phyloP scores from a whole-genome alignment of 345 rosid genomes.

The Diplotaxis tenuifolia region DNA sequence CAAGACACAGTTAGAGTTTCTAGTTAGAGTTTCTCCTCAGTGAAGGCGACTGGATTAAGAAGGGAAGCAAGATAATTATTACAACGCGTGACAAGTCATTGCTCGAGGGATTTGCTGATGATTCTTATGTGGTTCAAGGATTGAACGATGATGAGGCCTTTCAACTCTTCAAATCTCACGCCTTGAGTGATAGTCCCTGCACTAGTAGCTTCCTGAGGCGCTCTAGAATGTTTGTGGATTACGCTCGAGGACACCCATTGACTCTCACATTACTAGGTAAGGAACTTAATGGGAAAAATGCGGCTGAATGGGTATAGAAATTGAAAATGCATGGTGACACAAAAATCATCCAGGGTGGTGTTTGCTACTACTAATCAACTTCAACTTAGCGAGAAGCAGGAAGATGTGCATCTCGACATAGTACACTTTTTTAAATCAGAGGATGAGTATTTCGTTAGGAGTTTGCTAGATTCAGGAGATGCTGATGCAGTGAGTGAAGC shows the following conservation, averaged over 20 bases:
- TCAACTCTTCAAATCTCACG: neutral
- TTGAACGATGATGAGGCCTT: neutral
- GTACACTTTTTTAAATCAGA: conserved; percentile 30
- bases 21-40: too few relatives aligned
- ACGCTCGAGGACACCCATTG: neutral
- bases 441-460: too few relatives aligned
- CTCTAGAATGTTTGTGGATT: neutral
- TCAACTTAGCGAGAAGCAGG: neutral
- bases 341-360: neutral
- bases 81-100: neutral
- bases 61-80: conserved; percentile 10
- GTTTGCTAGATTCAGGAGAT: conserved; percentile 3
- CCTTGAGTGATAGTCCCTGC: neutral
- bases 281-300: conserved; percentile 3
- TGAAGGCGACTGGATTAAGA: neutral
- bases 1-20: neutral
- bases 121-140: neutral
- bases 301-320: neutral
- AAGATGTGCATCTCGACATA: conserved; percentile 35
- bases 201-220: neutral
- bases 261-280: neutral
- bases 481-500: neutral
- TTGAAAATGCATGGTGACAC: neutral
- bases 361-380: neutral
- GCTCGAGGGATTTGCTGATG: neutral